phyloP scores from a whole-genome alignment of 2,329 filamentous ascomycete genomes.

The Trichoderma cornu-damae region DNA sequence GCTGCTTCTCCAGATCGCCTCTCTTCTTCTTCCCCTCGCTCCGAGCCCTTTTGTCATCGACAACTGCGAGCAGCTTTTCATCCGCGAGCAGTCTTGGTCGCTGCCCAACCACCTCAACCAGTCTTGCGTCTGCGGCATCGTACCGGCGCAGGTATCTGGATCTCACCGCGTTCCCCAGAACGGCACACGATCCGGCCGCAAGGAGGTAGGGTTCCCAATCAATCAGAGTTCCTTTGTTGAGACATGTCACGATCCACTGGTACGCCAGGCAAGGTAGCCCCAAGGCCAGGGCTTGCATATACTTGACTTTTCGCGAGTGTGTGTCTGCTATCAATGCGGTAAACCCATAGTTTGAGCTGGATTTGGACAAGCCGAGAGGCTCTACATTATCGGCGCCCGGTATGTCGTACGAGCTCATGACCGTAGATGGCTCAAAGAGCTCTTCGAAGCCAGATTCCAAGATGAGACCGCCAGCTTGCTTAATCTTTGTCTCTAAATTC shows the following conservation, averaged over 20 bases:
- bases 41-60: constrained; percentile 50
- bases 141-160: constrained; percentile 66
- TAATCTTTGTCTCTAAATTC: constrained; percentile 57
- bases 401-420: constrained; percentile 32
- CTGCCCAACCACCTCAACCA: constrained; percentile 52
- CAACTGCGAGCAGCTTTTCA: constrained; percentile 67
- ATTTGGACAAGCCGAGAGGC: constrained; percentile 48
- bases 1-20: constrained; percentile 43
- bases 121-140: constrained; percentile 49
- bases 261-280: constrained; percentile 80
- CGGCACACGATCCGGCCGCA: constrained; percentile 73
- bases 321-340: constrained; percentile 79
- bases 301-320: constrained; percentile 83
- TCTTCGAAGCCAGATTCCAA: constrained; percentile 73
- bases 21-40: constrained; percentile 48
- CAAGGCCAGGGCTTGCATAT: constrained; percentile 88
- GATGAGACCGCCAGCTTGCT: constrained; percentile 65
- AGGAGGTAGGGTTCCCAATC: constrained; percentile 80
- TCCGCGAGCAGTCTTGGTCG: constrained; percentile 61
- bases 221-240: constrained; percentile 55
- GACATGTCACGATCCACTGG: constrained; percentile 73
- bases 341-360: constrained; percentile 60
- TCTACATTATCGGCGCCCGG: constrained; percentile 30
- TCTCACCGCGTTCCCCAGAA: constrained; percentile 69
- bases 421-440: constrained; percentile 56